Percentiles rank a stretch among this genome's conserved stretches.
Conservation (phyloP, 768 basidiomycete species). For the Cystofilobasidium bisporidii region DNA sequence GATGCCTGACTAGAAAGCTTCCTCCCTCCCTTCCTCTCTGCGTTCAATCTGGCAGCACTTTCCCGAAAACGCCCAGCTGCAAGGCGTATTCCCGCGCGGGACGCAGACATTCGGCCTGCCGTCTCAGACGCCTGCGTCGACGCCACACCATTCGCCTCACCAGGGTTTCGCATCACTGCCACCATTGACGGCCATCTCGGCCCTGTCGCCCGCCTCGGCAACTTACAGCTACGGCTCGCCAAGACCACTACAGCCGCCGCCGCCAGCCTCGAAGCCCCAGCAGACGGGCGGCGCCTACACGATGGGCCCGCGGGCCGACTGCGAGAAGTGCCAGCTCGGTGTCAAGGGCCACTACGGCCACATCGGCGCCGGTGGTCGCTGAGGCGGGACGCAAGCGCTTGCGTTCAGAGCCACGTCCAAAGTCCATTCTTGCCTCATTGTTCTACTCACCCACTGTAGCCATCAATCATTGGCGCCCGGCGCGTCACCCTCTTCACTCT, state of each 20-base stretch:
- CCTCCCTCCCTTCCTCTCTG: background rate
- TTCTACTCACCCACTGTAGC: too few species aligned
- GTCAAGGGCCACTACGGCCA: constrained; percentile 26
- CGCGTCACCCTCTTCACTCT: too few species aligned
- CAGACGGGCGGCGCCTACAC: constrained; percentile 11
- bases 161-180: constrained; percentile 5
- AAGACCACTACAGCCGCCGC: constrained; percentile 13
- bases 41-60: background rate
- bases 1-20: background rate
- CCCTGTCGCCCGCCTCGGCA: background rate
- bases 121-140: constrained; percentile 17
- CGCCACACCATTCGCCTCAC: constrained; percentile 19
- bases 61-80: too few species aligned
- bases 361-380: too few species aligned
- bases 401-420: too few species aligned
- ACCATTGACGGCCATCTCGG: background rate
- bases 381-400: too few species aligned
- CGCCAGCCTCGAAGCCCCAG: background rate
- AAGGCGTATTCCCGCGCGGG: too few species aligned
- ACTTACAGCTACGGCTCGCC: background rate
- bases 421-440: too few species aligned
- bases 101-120: background rate
- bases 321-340: constrained; percentile 25
- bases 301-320: constrained; percentile 29
- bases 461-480: too few species aligned